Base-by-base conservation (phyloP, 108 stramenopile species). In the Nitzschia sp. region DNA sequence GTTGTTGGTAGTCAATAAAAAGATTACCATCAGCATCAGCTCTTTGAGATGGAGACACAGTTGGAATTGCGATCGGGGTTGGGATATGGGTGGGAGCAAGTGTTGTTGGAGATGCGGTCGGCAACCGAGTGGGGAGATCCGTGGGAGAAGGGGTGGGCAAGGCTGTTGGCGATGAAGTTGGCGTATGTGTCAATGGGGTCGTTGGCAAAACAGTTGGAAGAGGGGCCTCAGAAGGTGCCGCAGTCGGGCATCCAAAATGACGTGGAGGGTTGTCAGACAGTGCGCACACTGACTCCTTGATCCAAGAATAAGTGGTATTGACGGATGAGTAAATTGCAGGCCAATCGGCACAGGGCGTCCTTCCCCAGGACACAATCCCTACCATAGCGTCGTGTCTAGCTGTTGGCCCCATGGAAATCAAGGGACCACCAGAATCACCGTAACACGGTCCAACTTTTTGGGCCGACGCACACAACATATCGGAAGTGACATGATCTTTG, bases 391-490 rank as follows among this genome's bases (percentile, higher is more conserved):
- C 61, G 0, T 62, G 21, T 8, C 21, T 11, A 9, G 43, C 21
- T 2, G 25, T 11, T 12, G 3, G 15, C 10, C 61, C 61, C 24
- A 62, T 11, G 5, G 17, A 12, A 22, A 62, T 44, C 24, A 62
- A 25, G 19, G 61, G 61, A 22, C 61, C 61, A 62, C 61, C 61
- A 2, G 29, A 38, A 44, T 62, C 61, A 38, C 61, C 61, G 5
- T 44, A 24, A 46, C 61, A 62, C 2, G 61, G 22, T 9, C 40
- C 61, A 14, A 44, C 43, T 39, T 72, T 63, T 29, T 26, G n/a
- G 14, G 46, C 71, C 51, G 54, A 50, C 1, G 86, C 86, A 69
- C 89, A 90, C 54, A 90, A 25, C 88, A 89, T 89, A 21, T 79
- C 69, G 29, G 46, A n/a, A 43, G 39, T 71, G 17, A 77, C 29